These are phyloP conservation scores for Somion occarium DNA, from an alignment of 1,284 basidiomycete genomes.

Conservation along the genomic window DNA sequence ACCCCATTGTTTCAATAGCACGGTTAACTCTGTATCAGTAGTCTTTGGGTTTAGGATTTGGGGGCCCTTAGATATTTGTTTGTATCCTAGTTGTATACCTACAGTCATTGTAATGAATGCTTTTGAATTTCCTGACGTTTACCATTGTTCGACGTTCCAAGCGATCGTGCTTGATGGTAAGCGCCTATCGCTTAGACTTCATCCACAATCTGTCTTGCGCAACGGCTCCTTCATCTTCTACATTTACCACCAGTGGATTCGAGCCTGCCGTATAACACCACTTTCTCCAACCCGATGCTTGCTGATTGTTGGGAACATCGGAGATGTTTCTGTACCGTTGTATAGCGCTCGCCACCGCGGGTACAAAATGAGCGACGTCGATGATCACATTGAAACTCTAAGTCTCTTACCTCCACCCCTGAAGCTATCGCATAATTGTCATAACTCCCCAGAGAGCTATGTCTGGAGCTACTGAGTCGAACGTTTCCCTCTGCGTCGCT, in stretches of 20 bases:
- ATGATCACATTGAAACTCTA: neutral
- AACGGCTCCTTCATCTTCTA: neutral
- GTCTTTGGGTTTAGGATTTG: neutral
- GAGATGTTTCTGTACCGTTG: neutral
- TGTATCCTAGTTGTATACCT: neutral
- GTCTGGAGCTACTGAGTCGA: slow-evolving; percentile 3
- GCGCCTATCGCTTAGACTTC: no score
- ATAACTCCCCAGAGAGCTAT: no score
- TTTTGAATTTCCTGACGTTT: neutral
- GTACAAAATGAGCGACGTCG: neutral
- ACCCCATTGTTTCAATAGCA: neutral
- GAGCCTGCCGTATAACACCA: no score
- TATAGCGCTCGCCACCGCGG: neutral
- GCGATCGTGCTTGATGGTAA: no score
- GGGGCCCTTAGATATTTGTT: neutral
- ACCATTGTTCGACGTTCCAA: no score
- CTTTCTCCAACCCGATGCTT: no score
- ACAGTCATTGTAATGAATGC: neutral
- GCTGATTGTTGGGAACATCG: no score
- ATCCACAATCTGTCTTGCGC: no score
- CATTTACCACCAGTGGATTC: neutral
- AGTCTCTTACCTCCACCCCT: neutral
- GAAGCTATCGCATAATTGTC: no score
- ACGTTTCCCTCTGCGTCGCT: slow-evolving; percentile 14
- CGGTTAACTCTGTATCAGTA: neutral